A percentile compares a stretch with the other conserved stretches of the same genome.
Evolutionary conservation across 2,329 filamentous ascomycete species (phyloP).

Genomic region (Xylariales sp.): DNA sequence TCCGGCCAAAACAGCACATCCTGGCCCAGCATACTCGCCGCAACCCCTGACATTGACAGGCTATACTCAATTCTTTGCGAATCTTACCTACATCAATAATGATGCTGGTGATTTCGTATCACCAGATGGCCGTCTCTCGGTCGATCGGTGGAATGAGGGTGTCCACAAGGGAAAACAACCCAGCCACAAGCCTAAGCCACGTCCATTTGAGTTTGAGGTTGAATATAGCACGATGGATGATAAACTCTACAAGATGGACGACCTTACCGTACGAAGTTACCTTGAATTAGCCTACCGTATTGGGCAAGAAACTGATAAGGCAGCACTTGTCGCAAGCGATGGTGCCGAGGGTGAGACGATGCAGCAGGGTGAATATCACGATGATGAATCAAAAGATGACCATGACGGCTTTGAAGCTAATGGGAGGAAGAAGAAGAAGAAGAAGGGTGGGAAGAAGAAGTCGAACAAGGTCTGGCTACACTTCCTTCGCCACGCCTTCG

Average conservation of each 20-base stretch:
- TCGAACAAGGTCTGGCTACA: constrained; percentile 71
- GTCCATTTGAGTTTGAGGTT: constrained; percentile 68
- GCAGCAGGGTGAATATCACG: constrained; percentile 20
- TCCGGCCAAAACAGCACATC: constrained; percentile 67
- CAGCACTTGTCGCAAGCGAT: constrained; percentile 11
- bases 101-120: constrained; percentile 37
- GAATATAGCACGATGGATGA: constrained; percentile 86
- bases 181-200: constrained; percentile 51
- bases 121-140: constrained; percentile 22
- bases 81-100: constrained; percentile 86
- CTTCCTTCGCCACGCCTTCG: constrained; percentile 76
- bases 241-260: constrained; percentile 66
- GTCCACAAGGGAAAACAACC: constrained; percentile 58
- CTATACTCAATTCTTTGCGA: constrained; percentile 90
- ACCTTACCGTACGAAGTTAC: constrained; percentile 80
- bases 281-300: constrained; percentile 78
- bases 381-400: constrained; percentile 12
- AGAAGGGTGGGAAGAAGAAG: constrained; percentile 36
- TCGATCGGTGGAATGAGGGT: constrained; percentile 56
- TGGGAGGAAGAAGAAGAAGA: constrained; percentile 20
- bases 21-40: constrained; percentile 85
- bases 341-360: constrained; percentile 11
- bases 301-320: constrained; percentile 42
- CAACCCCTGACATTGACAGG: constrained; percentile 75
- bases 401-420: constrained; percentile 18